These are phyloP conservation scores for Leishmania arabica DNA, from an alignment of 208 protist genomes.

Conservation along the genomic window DNA sequence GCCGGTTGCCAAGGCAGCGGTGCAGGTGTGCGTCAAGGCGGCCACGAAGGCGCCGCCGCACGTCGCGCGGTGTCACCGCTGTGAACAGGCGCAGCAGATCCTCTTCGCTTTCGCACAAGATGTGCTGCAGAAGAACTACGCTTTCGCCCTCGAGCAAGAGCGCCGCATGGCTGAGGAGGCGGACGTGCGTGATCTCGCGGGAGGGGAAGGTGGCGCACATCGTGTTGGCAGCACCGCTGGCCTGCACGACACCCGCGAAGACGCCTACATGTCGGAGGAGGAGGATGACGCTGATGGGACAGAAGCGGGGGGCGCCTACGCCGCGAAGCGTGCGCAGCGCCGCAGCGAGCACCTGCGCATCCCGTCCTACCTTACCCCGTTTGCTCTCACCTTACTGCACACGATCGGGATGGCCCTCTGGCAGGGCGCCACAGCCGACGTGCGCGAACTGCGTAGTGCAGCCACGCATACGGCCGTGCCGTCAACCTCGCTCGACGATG, in stretches of 20 bases:
- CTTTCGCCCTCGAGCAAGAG: constrained; percentile 67
- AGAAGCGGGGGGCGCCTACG: not conserved
- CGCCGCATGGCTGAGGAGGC: constrained; percentile 44
- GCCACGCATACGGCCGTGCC: not conserved
- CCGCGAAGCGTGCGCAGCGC: not conserved
- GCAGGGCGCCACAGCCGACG: constrained; percentile 21
- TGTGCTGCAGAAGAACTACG: constrained; percentile 84
- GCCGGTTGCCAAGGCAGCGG: constrained; percentile 34
- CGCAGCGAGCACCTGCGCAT: constrained; percentile 9
- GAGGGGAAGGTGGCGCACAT: not conserved
- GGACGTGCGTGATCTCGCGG: constrained; percentile 3
- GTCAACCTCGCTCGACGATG: not conserved
- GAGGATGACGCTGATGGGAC: constrained; percentile 19
- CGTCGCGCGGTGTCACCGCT: not conserved
- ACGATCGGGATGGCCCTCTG: constrained; percentile 39
- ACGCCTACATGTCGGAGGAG: constrained; percentile 35
- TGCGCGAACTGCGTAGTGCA: constrained; percentile 13
- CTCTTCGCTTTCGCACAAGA: constrained; percentile 87
- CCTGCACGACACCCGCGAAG: constrained; percentile 17
- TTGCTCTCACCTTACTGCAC: constrained; percentile 66
- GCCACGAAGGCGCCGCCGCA: not conserved
- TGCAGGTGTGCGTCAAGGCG: constrained; percentile 26
- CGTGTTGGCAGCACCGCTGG: not conserved
- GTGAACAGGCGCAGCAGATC: constrained; percentile 27
- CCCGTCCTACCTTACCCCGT: constrained; percentile 54